A percentile compares a stretch with the other conserved stretches of the same genome.
Evolutionary conservation across 257 asterid species (phyloP).

Genomic region (Solanum pimpinellifolium): DNA sequence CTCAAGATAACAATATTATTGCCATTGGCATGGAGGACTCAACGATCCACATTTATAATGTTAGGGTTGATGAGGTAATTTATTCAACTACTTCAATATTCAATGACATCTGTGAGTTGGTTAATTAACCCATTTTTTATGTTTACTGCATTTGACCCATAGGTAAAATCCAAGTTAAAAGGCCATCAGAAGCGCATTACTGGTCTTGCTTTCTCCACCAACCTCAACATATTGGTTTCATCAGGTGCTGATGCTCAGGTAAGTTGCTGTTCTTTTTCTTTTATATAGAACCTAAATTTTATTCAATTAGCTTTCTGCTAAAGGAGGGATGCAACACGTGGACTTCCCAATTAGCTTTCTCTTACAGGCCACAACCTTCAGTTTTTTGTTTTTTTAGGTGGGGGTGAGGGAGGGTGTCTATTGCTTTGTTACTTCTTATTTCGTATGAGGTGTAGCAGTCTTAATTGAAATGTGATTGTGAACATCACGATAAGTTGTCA

Average conservation of each 20-base stretch:
- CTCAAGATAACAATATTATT: constrained; percentile 87
- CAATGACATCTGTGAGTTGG: background rate
- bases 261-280: constrained; percentile 5
- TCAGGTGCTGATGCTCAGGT: constrained; percentile 97
- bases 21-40: constrained; percentile 99
- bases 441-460: background rate
- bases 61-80: constrained; percentile 84
- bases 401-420: background rate
- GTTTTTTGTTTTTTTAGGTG: background rate
- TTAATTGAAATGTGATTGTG: background rate
- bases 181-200: constrained; percentile 91
- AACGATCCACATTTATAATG: constrained; percentile 89
- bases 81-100: background rate
- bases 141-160: background rate
- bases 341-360: background rate
- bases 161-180: constrained; percentile 79
- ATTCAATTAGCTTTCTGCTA: background rate
- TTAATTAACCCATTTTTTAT: background rate
- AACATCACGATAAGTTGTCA: background rate
- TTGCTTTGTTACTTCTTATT: background rate
- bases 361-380: background rate
- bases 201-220: constrained; percentile 85
- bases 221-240: constrained; percentile 74
- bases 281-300: background rate
- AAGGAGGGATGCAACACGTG: background rate